Percentiles rank a stretch among this genome's conserved stretches.
These are phyloP conservation scores for Xerocomellus amylosporus DNA, from an alignment of 768 basidiomycete genomes.

Conservation along the genomic window DNA sequence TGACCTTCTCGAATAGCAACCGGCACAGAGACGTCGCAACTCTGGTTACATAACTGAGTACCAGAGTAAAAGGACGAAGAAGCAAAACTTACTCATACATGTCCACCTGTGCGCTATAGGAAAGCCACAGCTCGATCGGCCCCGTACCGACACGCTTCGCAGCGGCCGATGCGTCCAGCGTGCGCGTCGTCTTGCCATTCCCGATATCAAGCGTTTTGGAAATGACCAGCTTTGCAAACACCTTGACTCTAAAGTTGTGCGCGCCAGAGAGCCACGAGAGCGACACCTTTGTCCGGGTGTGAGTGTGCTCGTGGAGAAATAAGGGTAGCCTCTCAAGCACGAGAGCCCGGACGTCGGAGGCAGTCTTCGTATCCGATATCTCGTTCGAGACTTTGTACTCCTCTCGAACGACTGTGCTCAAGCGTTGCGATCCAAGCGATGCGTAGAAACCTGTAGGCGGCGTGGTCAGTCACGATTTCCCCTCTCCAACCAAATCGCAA, in stretches of 20 bases:
- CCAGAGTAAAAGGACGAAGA: background rate
- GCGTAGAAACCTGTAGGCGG: conserved; percentile 62
- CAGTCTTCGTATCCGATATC: conserved; percentile 44
- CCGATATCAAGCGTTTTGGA: conserved; percentile 60
- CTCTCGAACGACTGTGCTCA: conserved; percentile 74
- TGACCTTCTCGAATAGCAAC: conserved; percentile 70
- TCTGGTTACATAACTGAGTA: conserved; percentile 38
- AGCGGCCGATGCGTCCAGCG: conserved; percentile 72
- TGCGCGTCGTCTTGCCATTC: conserved; percentile 45
- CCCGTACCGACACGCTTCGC: conserved; percentile 52
- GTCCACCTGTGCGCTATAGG: conserved; percentile 71
- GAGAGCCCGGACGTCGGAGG: conserved; percentile 53
- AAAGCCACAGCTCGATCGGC: conserved; percentile 76
- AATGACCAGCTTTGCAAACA: conserved; percentile 61
- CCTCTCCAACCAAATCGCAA: background rate
- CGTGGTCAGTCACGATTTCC: background rate
- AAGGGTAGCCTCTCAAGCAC: conserved; percentile 84
- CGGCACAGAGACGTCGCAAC: conserved; percentile 83
- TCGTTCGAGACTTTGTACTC: conserved; percentile 64
- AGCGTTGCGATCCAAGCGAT: conserved; percentile 67
- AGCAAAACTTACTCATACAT: conserved; percentile 80
- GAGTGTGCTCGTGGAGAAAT: conserved; percentile 87
- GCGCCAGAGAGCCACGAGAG: conserved; percentile 63
- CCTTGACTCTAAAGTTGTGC: conserved; percentile 67
- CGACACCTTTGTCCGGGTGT: conserved; percentile 58